Percentiles rank a stretch among this genome's conserved stretches.
Conservation (phyloP, 371 early-diverging fungal species). For the Lichtheimia ornata region DNA sequence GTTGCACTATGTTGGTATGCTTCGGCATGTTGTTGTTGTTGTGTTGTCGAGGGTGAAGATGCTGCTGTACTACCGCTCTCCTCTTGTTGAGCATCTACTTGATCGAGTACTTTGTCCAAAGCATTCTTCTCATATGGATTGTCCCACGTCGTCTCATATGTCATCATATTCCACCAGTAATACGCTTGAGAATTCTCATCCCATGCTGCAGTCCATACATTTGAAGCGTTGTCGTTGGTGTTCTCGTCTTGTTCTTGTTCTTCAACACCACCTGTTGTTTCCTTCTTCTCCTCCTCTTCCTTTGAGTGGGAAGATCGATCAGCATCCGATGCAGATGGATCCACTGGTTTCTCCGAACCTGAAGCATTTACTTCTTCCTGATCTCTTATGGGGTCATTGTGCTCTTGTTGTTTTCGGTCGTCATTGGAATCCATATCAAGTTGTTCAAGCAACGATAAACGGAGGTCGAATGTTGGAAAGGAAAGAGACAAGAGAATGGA, state of each 20-base stretch:
- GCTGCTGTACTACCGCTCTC: neutral
- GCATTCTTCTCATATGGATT: conserved; percentile 23
- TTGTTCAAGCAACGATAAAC: too few relatives aligned
- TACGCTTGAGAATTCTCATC: conserved; percentile 52
- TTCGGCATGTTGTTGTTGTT: neutral
- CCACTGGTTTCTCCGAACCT: conserved; percentile 14
- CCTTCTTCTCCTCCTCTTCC: too few relatives aligned
- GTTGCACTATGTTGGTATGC: neutral
- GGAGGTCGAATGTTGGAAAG: too few relatives aligned
- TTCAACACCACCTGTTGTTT: neutral
- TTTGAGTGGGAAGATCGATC: conserved; percentile 15
- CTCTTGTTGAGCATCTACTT: neutral
- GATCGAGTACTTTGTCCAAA: conserved; percentile 1
- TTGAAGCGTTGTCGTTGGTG: conserved; percentile 3
- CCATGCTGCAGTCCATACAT: conserved; percentile 57
- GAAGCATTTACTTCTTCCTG: conserved; percentile 5
- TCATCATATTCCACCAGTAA: conserved; percentile 65
- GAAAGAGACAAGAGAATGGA: too few relatives aligned
- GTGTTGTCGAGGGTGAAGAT: neutral
- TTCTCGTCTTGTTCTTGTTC: neutral
- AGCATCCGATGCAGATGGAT: conserved; percentile 13
- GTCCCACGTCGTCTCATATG: conserved; percentile 63
- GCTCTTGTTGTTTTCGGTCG: neutral
- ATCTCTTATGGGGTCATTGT: neutral
- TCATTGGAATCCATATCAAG: neutral